These are phyloP conservation scores for Symbiodinium natans DNA, from an alignment of 73 alveolate species.

Conservation along the genomic window DNA sequence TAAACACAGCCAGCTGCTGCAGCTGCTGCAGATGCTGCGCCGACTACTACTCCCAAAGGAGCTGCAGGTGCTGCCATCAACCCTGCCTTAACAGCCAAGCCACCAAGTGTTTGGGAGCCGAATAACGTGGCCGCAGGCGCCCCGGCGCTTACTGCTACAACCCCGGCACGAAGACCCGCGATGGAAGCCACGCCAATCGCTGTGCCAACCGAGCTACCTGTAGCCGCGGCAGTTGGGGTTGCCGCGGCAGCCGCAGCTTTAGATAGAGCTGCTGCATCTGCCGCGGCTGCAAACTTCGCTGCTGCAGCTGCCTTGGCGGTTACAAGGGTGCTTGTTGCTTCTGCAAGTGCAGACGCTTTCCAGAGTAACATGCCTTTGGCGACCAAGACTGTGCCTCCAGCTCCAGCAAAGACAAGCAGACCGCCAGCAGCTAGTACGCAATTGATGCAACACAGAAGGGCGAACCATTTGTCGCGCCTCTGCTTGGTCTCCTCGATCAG, in stretches of 20 bases:
- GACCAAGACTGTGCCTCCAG: background rate
- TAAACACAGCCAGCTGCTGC: background rate
- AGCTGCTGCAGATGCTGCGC: background rate
- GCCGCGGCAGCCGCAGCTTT: background rate
- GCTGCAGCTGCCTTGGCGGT: background rate
- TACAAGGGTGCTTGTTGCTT: background rate
- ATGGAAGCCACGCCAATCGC: background rate
- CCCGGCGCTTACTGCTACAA: background rate
- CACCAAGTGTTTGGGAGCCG: conserved; percentile 15
- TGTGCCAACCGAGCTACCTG: background rate
- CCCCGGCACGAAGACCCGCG: background rate
- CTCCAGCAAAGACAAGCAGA: background rate
- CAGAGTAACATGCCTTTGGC: background rate
- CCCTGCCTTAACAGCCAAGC: background rate
- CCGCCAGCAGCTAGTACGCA: background rate
- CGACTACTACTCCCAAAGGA: background rate
- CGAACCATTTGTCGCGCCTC: conserved; percentile 18
- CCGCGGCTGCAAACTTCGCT: background rate
- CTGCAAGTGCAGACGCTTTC: background rate
- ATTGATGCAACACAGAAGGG: background rate
- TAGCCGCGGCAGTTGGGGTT: background rate
- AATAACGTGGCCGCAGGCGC: background rate
- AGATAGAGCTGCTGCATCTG: background rate
- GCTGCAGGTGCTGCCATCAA: conserved; percentile 28
- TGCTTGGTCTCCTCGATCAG: background rate